phyloP scores from a whole-genome alignment of 805 yeast genomes.

The Candida sonorensis region DNA sequence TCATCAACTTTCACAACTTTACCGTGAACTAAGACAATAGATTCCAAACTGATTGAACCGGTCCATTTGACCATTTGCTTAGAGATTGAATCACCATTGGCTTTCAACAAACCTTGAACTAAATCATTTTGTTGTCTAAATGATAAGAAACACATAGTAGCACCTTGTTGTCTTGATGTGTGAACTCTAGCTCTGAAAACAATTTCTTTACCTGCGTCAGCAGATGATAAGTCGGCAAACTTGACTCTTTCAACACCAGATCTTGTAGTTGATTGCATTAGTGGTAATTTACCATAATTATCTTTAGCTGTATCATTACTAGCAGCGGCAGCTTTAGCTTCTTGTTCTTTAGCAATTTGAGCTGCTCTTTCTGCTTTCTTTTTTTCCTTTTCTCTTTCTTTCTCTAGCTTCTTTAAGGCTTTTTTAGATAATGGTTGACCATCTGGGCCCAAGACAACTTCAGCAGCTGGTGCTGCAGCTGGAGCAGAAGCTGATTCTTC shows the following conservation, averaged over 20 bases:
- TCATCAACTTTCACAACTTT: constrained; percentile 77
- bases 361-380: constrained; percentile 93
- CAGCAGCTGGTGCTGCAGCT: constrained; percentile 13
- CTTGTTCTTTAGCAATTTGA: constrained; percentile 78
- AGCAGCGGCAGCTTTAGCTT: constrained; percentile 64
- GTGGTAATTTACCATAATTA: constrained; percentile 83
- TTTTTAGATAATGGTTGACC: constrained; percentile 89
- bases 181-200: constrained; percentile 92
- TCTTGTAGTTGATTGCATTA: constrained; percentile 68
- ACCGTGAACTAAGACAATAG: constrained; percentile 90
- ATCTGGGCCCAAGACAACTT: constrained; percentile 36
- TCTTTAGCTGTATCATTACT: constrained; percentile 84
- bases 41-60: constrained; percentile 75
- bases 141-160: constrained; percentile 84
- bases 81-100: constrained; percentile 63
- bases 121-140: constrained; percentile 83
- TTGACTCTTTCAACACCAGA: constrained; percentile 59
- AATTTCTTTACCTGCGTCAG: constrained; percentile 68
- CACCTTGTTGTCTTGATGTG: constrained; percentile 91
- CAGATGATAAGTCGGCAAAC: constrained; percentile 49
- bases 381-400: constrained; percentile 85
- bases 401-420: constrained; percentile 90
- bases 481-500: constrained; percentile 8
- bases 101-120: constrained; percentile 80
- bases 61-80: constrained; percentile 98